Base-by-base conservation (phyloP, 257 asterid genomes). In the Nicotiana tabacum region DNA sequence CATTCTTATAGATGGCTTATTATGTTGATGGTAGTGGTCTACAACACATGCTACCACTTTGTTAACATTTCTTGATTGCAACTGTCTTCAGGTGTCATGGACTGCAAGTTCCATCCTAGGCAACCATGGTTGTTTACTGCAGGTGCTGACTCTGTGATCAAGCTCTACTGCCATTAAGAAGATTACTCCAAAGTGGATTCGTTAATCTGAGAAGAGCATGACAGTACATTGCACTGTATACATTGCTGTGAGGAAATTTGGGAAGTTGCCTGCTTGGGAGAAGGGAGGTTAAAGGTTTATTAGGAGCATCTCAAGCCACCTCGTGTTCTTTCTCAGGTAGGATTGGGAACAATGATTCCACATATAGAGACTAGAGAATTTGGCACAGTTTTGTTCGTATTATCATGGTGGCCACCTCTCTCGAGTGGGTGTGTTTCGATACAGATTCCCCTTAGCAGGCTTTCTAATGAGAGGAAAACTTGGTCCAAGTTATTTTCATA, bases 41-140 rank as follows among this genome's bases (percentile, higher is more conserved):
- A 39, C 13, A 13, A 9, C 78, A 21, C 80, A 16, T 76, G 46
- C 62, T 76, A 29, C 64, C 16, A 51, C 80, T 66, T 66, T 30
- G 65, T 55, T 83, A 32, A 78, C 80, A 58, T 27, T 56, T 67
- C 70, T 21, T 62, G 72, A 53, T 81, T 69, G 78, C 51, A 33
- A 12, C 21, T 83, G 46, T 83, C 65, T 90, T 85, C 92, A 96
- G 99, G 99, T 83, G 93, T 96, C 77, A 61, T 96, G 91, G 98
- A 94, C 86, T 94, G 98, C 77, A 93, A 92, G 86, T 96, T 96
- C 92, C 99, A 96, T 79, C 99, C 99, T 2, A 92, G 92, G 89
- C 98, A 96, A 87, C 98, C 99, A 5, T 94, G 98, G 98, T 81
- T 96, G 87, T 96, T 96, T 85, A 96, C 98, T 60, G 96, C 98